Evolutionary conservation across 805 yeast genomes (phyloP).

Genomic region (Huiozyma sinensis): DNA sequence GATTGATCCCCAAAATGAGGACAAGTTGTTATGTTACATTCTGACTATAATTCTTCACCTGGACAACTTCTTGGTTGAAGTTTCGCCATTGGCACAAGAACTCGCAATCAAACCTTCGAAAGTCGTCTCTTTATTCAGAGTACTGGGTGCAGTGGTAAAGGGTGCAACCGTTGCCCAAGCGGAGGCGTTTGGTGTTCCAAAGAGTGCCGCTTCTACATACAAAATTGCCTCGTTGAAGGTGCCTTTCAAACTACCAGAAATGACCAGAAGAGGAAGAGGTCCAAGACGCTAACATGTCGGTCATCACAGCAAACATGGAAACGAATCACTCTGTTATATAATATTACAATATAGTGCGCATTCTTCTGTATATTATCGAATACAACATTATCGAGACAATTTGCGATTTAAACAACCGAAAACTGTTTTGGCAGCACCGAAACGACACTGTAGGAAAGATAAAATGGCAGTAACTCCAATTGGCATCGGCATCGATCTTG

Average conservation of each 20-base stretch:
- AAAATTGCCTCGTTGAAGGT: slow-evolving; percentile 77
- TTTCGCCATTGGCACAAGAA: slow-evolving; percentile 77
- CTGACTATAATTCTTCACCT: slow-evolving; percentile 64
- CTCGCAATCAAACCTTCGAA: slow-evolving; percentile 70
- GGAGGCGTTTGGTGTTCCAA: slow-evolving; percentile 59
- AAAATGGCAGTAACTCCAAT: not conserved
- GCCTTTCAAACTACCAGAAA: slow-evolving; percentile 82
- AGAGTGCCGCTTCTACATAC: slow-evolving; percentile 47
- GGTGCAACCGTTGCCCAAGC: slow-evolving; percentile 64
- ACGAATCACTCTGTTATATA: no score
- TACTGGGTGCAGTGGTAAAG: slow-evolving; percentile 74
- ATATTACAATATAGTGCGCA: no score
- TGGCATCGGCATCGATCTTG: slow-evolving; percentile 40
- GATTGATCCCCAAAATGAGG: slow-evolving; percentile 83
- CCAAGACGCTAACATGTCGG: slow-evolving; percentile 10
- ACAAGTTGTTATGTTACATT: slow-evolving; percentile 71
- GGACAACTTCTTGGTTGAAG: slow-evolving; percentile 62
- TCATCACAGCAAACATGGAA: no score
- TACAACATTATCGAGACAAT: no score
- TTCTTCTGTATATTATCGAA: no score
- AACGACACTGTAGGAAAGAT: not conserved
- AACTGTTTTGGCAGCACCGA: no score
- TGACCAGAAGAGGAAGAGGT: slow-evolving; percentile 54
- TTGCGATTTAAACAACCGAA: no score
- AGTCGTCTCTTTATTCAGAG: slow-evolving; percentile 56